phyloP scores from a whole-genome alignment of 768 basidiomycete genomes.

The Tricholoma matsutake region DNA sequence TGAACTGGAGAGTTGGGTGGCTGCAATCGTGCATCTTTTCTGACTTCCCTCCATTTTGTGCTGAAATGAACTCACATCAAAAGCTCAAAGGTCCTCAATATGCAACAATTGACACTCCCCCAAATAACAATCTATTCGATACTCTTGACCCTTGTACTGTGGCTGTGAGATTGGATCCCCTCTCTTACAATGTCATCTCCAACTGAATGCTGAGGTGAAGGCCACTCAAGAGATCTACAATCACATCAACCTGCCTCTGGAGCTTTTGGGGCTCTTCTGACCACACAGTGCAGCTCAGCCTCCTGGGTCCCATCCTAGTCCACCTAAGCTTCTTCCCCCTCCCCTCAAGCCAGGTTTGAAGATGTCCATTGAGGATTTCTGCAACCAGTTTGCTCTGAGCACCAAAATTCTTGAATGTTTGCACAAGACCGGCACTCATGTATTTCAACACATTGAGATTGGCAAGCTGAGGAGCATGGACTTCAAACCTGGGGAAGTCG shows the following conservation, averaged over 20 bases:
- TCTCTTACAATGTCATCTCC: slow-evolving; percentile 14
- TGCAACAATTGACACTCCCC: slow-evolving; percentile 12
- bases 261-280: too few relatives aligned
- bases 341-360: too few relatives aligned
- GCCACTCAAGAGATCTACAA: neutral
- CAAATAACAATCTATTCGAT: slow-evolving; percentile 15
- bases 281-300: too few relatives aligned
- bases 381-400: neutral
- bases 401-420: too few relatives aligned
- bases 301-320: too few relatives aligned
- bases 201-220: slow-evolving; percentile 12
- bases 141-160: neutral
- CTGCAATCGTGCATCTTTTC: neutral
- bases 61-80: too few relatives aligned
- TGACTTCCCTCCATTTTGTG: neutral
- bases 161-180: slow-evolving; percentile 15
- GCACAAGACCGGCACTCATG: too few relatives aligned
- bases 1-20: neutral
- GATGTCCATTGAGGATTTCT: too few relatives aligned
- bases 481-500: too few relatives aligned
- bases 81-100: neutral
- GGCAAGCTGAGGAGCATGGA: too few relatives aligned
- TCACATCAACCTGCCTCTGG: neutral
- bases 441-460: too few relatives aligned
- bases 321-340: neutral